phyloP scores from a whole-genome alignment of 2,329 filamentous ascomycete species.

The Aspergillus nomiae region DNA sequence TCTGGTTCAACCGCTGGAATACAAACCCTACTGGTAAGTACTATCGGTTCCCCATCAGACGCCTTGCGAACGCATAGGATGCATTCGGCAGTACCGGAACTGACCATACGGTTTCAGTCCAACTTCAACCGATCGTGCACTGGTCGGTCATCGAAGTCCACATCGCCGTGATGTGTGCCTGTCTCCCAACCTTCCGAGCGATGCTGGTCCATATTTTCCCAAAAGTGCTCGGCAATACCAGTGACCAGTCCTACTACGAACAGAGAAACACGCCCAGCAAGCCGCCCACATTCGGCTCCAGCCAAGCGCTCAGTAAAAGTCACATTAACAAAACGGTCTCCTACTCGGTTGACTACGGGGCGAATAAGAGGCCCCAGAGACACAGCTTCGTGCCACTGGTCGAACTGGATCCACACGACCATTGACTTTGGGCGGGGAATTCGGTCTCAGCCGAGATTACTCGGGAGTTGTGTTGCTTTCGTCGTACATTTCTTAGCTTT shows the following conservation, averaged over 20 bases:
- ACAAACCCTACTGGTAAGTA: constrained; percentile 19
- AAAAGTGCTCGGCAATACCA: constrained; percentile 12
- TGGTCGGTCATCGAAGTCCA: constrained; percentile 33
- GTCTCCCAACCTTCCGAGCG: constrained; percentile 27
- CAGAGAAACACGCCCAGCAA: constrained; percentile 6
- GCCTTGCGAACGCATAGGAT: too few species aligned
- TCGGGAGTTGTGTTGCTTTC: background rate
- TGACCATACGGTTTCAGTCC: constrained; percentile 4
- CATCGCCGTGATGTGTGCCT: constrained; percentile 31
- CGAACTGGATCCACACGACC: background rate
- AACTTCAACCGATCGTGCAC: constrained; percentile 28
- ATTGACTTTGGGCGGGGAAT: background rate
- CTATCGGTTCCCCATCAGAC: too few species aligned
- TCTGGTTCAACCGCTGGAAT: constrained; percentile 27
- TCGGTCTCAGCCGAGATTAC: background rate
- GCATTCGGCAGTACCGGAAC: background rate
- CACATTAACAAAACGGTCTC: constrained; percentile 29
- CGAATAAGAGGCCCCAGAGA: constrained; percentile 10
- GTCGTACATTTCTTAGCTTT: background rate
- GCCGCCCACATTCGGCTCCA: background rate
- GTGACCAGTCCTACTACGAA: constrained; percentile 15
- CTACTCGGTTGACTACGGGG: constrained; percentile 27
- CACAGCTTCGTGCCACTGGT: constrained; percentile 1
- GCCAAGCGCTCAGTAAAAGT: constrained; percentile 8
- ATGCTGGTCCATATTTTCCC: constrained; percentile 25